Conservation (phyloP, 2,329 filamentous ascomycete species). For the Trichoderma oligosporum region DNA sequence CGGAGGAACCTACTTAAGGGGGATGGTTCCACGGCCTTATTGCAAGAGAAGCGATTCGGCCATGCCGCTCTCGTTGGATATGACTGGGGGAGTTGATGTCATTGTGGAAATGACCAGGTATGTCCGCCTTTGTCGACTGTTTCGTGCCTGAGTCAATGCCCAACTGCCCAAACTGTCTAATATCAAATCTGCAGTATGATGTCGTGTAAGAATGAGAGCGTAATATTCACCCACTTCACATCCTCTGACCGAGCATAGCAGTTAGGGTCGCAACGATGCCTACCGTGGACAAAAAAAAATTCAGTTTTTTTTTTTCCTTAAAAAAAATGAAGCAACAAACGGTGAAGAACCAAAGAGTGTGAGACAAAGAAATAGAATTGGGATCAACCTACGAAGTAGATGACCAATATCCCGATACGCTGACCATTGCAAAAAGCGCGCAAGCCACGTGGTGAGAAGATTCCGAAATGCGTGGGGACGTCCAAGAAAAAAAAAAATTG, state of each 20-base stretch:
- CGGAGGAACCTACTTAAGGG: neutral
- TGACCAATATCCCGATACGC: constrained; percentile 15
- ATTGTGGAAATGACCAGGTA: constrained; percentile 18
- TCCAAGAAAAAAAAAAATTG: neutral
- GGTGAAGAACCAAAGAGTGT: neutral
- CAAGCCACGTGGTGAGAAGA: constrained; percentile 20
- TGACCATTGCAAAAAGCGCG: constrained; percentile 7
- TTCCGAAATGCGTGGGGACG: constrained; percentile 13
- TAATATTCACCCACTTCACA: neutral
- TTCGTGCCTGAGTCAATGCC: constrained; percentile 11
- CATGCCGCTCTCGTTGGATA: constrained; percentile 13
- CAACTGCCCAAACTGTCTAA: neutral
- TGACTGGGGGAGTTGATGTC: constrained; percentile 17
- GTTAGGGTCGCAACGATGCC: neutral
- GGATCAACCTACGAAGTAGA: constrained; percentile 14
- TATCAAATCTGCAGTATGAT: constrained; percentile 5
- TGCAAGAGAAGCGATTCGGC: constrained; percentile 12
- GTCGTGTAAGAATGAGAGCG: constrained; percentile 7
- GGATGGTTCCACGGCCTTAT: constrained; percentile 16
- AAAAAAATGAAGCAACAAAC: constrained; percentile 6
- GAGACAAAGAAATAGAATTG: neutral
- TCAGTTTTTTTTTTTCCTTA: too few relatives aligned
- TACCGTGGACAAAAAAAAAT: neutral
- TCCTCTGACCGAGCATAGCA: neutral
- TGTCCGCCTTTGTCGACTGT: constrained; percentile 4